Percentiles rank a stretch among this genome's conserved stretches.
These are phyloP conservation scores for Oryza punctata DNA, from an alignment of 176 grass and related monocot species.

Conservation along the genomic window DNA sequence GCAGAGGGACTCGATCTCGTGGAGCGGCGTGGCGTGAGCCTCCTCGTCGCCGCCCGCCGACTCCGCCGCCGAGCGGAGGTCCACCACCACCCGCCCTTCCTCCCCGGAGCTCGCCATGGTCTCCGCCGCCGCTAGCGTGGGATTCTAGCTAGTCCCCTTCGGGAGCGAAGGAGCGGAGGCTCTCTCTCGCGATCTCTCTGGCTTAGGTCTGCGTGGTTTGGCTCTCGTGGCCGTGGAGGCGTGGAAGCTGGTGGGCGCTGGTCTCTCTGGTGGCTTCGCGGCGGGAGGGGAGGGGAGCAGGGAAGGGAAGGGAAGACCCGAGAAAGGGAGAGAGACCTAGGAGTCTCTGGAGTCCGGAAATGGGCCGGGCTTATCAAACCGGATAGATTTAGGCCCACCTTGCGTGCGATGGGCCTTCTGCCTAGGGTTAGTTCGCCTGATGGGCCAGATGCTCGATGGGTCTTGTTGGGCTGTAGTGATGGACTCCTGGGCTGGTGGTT, in stretches of 20 bases:
- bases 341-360: background rate
- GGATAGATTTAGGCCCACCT: background rate
- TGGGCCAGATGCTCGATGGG: too few relatives aligned
- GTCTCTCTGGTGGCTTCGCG: constrained; percentile 15
- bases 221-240: background rate
- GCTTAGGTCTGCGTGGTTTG: background rate
- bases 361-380: background rate
- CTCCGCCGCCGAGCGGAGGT: constrained; percentile 75
- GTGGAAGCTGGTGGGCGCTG: background rate
- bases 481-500: too few relatives aligned
- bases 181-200: background rate
- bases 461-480: too few relatives aligned
- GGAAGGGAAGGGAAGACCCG: background rate
- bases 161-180: too few relatives aligned
- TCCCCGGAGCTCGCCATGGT: constrained; percentile 60
- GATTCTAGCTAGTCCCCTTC: background rate
- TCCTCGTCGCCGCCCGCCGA: constrained; percentile 45
- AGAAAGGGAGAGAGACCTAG: constrained; percentile 23
- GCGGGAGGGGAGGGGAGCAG: background rate
- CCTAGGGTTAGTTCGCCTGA: too few relatives aligned
- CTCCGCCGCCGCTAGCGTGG: background rate
- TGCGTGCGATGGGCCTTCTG: too few relatives aligned
- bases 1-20: constrained; percentile 92
- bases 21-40: constrained; percentile 56
- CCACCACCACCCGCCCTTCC: constrained; percentile 43